Base-by-base conservation (phyloP, 1,139 yeast genomes). In the Scheffersomyces stambukii region DNA sequence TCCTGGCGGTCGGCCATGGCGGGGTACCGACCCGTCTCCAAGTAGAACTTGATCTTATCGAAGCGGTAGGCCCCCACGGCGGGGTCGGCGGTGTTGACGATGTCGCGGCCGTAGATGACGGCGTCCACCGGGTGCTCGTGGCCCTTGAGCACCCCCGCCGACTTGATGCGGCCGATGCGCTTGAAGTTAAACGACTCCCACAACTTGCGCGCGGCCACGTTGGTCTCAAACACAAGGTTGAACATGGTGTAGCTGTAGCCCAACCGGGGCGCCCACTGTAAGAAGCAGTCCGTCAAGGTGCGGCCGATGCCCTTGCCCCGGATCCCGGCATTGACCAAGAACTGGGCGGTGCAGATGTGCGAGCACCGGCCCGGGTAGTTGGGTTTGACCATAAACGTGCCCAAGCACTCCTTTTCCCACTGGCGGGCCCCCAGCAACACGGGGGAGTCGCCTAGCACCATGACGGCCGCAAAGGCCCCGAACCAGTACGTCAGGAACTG, bases 271-370 rank as follows among this genome's bases (percentile, higher is more conserved):
- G 96, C 88, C 97, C 97, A 91, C 39, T 81, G 86, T 16, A 88
- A 53, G 45, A 77, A 86, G 41, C 94, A 81, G 44, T 85, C 94
- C 8, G 86, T 80, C 39, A 91, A 55, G 0, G 93, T 82, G 35
- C 79, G 65, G 4, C 98, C 98, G 24, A 91, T 83, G 4, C 97
- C 96, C 49, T 81, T 82, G n/a, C 93, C 91, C 43, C 98, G 61
- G 40, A 84, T 84, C 38, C 95, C 95, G 2, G 95, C 93, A 54
- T 88, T 86, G 2, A 91, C 97, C 30, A 91, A 60, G 42, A 91
- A 84, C 18, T 81, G 82, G 3, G 86, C 95, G 0, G 95, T 85
- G 45, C 95, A 88, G n/a, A 91, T 81, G 53, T 89, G 97, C 0
- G 94, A 77, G 27, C 94, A 81, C 27, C 97, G 64, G 2, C 97